Evolutionary conservation across 352 stramenopile species (phyloP).

Genomic region (Thraustochytrium striatum): DNA sequence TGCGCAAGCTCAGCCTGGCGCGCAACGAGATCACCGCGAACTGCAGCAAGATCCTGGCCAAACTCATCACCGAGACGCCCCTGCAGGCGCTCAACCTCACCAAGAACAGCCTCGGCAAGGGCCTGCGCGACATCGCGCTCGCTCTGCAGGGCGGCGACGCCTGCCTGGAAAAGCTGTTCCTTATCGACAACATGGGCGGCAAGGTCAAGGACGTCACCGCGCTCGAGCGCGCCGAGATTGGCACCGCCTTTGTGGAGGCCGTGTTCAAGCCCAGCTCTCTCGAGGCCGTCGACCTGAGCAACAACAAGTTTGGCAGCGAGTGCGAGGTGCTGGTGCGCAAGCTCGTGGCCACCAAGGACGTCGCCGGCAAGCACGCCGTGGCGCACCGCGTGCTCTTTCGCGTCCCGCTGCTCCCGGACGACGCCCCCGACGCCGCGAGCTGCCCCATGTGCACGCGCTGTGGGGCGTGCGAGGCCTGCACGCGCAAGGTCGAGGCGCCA

Average conservation of each 20-base stretch:
- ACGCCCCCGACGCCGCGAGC: no score
- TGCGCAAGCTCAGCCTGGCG: neutral
- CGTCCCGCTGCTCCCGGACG: no score
- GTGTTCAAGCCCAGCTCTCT: neutral
- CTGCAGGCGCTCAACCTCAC: neutral
- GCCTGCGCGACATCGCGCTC: neutral
- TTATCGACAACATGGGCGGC: neutral
- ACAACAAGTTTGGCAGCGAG: constrained; percentile 7
- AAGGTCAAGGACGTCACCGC: neutral
- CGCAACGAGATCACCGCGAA: neutral
- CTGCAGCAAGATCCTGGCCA: neutral
- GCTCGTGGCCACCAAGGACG: neutral
- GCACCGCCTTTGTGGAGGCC: neutral
- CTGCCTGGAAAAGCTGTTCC: neutral
- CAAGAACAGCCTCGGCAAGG: neutral
- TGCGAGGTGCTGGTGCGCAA: constrained; percentile 9
- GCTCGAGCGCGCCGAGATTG: neutral
- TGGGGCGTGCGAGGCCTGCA: no score
- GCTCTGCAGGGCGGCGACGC: neutral
- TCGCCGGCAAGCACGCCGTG: neutral
- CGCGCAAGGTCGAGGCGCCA: no score
- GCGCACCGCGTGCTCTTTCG: no score
- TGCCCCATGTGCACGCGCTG: no score
- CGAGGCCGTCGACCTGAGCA: neutral
- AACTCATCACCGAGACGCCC: neutral